Conservation (phyloP, 2,329 filamentous ascomycete genomes). For the Colletotrichum costaricense region DNA sequence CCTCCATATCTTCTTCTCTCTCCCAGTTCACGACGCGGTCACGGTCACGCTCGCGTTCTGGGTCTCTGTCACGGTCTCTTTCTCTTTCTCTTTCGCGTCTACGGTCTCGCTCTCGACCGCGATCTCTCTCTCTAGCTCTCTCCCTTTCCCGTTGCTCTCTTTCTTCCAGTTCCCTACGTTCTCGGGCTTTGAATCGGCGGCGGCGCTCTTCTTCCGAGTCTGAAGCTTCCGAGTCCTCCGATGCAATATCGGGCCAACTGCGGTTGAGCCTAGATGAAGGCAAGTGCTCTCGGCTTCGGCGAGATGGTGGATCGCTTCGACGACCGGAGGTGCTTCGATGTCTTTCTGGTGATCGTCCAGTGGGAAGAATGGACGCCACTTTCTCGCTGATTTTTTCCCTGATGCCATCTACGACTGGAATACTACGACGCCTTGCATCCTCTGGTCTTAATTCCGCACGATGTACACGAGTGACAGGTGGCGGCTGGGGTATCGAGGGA, state of each 20-base stretch:
- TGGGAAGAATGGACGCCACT: conserved; percentile 55
- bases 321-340: conserved; percentile 50
- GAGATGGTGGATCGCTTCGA: conserved; percentile 37
- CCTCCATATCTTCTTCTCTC: conserved; percentile 46
- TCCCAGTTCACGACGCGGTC: conserved; percentile 47
- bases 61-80: conserved; percentile 45
- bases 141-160: conserved; percentile 49
- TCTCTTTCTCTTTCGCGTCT: conserved; percentile 37
- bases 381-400: conserved; percentile 59
- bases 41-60: conserved; percentile 46
- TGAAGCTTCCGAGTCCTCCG: conserved; percentile 48
- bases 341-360: conserved; percentile 47
- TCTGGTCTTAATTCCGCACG: conserved; percentile 49
- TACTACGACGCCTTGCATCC: conserved; percentile 49
- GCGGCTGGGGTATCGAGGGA: conserved; percentile 42
- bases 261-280: conserved; percentile 53
- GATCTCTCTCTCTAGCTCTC: conserved; percentile 50
- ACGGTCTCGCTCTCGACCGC: conserved; percentile 51
- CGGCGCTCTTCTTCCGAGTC: conserved; percentile 47
- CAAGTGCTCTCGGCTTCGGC: conserved; percentile 49
- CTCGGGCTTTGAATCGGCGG: conserved; percentile 35
- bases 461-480: conserved; percentile 44
- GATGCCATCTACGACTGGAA: conserved; percentile 51
- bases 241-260: conserved; percentile 54
- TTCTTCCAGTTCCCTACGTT: conserved; percentile 38